Evolutionary conservation across 345 rosid genomes (phyloP).

Genomic region (Euphorbia pulcherrima): DNA sequence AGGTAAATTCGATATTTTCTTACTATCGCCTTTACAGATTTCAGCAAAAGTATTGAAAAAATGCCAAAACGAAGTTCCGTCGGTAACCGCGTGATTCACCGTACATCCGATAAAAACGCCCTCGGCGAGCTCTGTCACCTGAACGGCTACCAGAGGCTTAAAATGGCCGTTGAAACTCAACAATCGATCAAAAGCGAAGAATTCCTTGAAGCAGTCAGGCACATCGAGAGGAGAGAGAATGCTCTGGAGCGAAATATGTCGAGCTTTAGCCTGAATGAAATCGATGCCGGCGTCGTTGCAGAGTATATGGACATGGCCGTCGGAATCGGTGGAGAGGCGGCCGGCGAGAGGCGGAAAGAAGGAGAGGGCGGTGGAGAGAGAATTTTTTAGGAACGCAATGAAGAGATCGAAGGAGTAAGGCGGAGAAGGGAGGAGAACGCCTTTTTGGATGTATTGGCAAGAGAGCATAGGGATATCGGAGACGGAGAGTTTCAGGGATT

Average conservation of each 20-base stretch:
- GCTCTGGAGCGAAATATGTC: slow-evolving; percentile 30
- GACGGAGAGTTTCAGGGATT: slow-evolving; percentile 63
- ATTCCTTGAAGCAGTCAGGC: slow-evolving; percentile 56
- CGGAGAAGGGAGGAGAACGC: slow-evolving; percentile 57
- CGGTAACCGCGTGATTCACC: slow-evolving; percentile 79
- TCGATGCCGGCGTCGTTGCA: slow-evolving; percentile 78
- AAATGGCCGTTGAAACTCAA: slow-evolving; percentile 79
- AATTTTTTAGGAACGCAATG: slow-evolving; percentile 41
- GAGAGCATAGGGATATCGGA: slow-evolving; percentile 97
- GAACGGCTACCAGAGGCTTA: slow-evolving; percentile 70
- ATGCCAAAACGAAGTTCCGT: slow-evolving; percentile 96
- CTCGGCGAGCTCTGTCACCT: slow-evolving; percentile 72
- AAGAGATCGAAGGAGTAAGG: slow-evolving; percentile 46
- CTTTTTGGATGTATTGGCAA: slow-evolving; percentile 96
- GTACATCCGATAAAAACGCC: slow-evolving; percentile 76
- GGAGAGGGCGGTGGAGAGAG: slow-evolving; percentile 67
- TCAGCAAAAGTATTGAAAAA: slow-evolving; percentile 86
- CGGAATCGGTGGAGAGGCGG: slow-evolving; percentile 54
- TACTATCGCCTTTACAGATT: slow-evolving; percentile 43
- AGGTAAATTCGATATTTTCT: slow-evolving; percentile 58
- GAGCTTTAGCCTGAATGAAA: slow-evolving; percentile 58
- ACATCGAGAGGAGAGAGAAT: slow-evolving; percentile 52
- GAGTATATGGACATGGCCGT: slow-evolving; percentile 57
- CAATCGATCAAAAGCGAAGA: slow-evolving; percentile 63
- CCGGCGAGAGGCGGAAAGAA: slow-evolving; percentile 86